These are phyloP conservation scores for Nepenthes mirabilis DNA, from an alignment of 148 eudicot genomes.

Conservation along the genomic window DNA sequence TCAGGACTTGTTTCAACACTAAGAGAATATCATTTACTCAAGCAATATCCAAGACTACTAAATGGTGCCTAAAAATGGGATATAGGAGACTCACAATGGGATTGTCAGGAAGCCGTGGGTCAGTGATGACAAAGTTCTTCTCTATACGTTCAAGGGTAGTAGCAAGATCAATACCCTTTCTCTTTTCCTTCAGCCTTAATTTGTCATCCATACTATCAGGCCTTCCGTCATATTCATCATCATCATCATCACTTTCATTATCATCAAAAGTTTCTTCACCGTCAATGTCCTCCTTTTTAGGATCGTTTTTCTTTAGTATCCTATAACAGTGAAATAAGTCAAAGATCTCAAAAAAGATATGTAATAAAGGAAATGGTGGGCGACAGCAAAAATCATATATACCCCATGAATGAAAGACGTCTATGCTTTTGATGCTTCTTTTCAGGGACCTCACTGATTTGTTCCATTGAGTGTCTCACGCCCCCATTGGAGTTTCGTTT, in stretches of 20 bases:
- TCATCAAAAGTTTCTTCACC: constrained; percentile 14
- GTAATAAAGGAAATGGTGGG: neutral
- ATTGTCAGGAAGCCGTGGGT: constrained; percentile 97
- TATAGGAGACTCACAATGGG: constrained; percentile 66
- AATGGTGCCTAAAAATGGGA: neutral
- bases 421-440: constrained; percentile 47
- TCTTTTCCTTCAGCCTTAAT: constrained; percentile 82
- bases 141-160: constrained; percentile 99
- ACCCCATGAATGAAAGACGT: constrained; percentile 83
- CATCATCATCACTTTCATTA: constrained; percentile 15
- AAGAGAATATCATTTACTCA: no score
- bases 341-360: neutral
- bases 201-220: constrained; percentile 87
- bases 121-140: constrained; percentile 96
- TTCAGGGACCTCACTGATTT: constrained; percentile 59
- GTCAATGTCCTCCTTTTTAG: constrained; percentile 30
- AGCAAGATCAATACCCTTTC: constrained; percentile 99
- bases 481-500: constrained; percentile 52
- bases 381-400: constrained; percentile 4
- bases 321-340: constrained; percentile 18
- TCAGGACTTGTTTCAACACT: no score
- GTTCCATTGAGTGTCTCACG: constrained; percentile 33
- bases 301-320: constrained; percentile 59
- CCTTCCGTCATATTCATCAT: constrained; percentile 41
- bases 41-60: neutral